These are phyloP conservation scores for Alternaria sp. DNA, from an alignment of 2,329 filamentous ascomycete species.

Conservation along the genomic window DNA sequence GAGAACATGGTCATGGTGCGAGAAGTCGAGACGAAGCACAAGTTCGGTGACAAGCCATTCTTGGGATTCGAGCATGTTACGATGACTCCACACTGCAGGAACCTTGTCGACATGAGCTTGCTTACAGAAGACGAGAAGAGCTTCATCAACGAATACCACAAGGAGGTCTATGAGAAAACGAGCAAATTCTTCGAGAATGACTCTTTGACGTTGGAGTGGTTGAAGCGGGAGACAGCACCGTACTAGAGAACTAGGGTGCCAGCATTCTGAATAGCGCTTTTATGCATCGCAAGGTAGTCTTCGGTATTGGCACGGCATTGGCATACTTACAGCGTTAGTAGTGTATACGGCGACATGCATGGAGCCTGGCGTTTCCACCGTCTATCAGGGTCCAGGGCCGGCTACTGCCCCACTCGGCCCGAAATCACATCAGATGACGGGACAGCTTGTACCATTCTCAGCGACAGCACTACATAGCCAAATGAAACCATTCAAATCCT, in stretches of 20 bases:
- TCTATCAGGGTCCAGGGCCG: conserved; percentile 8
- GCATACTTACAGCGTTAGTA: conserved; percentile 20
- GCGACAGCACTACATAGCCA: not conserved
- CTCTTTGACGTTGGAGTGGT: conserved; percentile 74
- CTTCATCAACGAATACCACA: conserved; percentile 88
- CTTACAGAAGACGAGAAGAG: conserved; percentile 76
- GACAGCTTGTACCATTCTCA: not conserved
- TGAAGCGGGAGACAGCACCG: conserved; percentile 82
- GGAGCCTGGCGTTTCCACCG: conserved; percentile 18
- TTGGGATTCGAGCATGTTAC: conserved; percentile 97
- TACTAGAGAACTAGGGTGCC: conserved; percentile 24
- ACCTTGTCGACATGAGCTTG: conserved; percentile 77
- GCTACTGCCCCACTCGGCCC: conserved; percentile 15
- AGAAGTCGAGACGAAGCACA: conserved; percentile 83
- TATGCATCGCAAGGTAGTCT: conserved; percentile 14
- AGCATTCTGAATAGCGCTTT: conserved; percentile 1
- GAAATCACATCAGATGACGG: conserved; percentile 7
- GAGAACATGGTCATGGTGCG: conserved; percentile 94
- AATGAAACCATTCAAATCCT: conserved; percentile 7
- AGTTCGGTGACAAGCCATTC: conserved; percentile 93
- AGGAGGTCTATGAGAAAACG: conserved; percentile 82
- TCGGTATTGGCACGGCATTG: conserved; percentile 22
- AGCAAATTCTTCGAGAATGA: conserved; percentile 76
- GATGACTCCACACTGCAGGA: conserved; percentile 93
- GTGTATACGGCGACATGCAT: conserved; percentile 16